A percentile compares a stretch with the other conserved stretches of the same genome.
Conservation (phyloP, 805 yeast species). For the Candida krabiensis region DNA sequence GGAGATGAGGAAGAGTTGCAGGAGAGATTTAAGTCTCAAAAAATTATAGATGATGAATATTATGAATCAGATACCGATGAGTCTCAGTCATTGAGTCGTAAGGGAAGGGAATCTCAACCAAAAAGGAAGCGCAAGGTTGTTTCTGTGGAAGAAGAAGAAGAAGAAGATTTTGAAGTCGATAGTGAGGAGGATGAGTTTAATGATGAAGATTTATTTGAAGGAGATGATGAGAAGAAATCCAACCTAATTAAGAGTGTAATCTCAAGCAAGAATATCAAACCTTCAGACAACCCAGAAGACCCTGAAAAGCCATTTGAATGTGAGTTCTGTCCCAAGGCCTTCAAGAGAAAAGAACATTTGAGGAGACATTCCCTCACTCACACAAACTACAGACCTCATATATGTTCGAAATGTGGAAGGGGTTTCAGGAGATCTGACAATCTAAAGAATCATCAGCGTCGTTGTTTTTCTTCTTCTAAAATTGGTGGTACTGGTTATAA, state of each 20-base stretch:
- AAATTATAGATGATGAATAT: background rate
- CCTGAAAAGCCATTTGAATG: conserved; percentile 24
- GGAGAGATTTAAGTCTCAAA: background rate
- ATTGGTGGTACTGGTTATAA: conserved; percentile 21
- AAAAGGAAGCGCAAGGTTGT: background rate
- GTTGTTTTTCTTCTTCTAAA: conserved; percentile 23
- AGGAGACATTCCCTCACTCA: conserved; percentile 29
- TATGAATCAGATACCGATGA: conserved; percentile 4
- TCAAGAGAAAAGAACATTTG: conserved; percentile 28
- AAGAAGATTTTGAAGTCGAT: conserved; percentile 1
- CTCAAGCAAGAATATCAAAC: conserved; percentile 23
- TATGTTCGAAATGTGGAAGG: conserved; percentile 26
- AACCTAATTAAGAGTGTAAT: conserved; percentile 21
- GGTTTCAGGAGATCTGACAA: conserved; percentile 31
- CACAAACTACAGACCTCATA: conserved; percentile 27
- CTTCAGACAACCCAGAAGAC: conserved; percentile 19
- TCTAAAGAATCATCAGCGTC: conserved; percentile 26
- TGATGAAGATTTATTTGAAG: conserved; percentile 2
- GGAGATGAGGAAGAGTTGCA: conserved; percentile 3
- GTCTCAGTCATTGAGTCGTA: background rate
- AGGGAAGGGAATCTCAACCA: too few relatives aligned
- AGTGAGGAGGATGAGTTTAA: conserved; percentile 4
- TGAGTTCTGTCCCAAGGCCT: conserved; percentile 25
- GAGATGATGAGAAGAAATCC: conserved; percentile 11
- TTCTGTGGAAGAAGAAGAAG: conserved; percentile 3